Evolutionary conservation across 345 rosid genomes (phyloP), one percentile per base, ranked within the genome.

Genomic region (Eucalyptus tenuipes): DNA sequence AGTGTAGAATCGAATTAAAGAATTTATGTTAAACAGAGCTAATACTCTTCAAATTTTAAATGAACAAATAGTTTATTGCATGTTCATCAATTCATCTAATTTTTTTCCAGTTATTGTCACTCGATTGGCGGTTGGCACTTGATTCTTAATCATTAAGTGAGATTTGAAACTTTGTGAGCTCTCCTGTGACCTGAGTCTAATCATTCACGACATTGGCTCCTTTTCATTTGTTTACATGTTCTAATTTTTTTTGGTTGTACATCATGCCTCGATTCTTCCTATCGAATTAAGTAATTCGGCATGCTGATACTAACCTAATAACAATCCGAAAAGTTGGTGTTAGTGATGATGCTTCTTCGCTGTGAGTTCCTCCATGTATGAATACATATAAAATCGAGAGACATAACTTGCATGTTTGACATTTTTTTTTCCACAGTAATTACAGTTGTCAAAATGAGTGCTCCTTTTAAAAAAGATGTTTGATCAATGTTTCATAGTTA

Each of bases 201-300:
- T 33, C 81, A 71, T 89, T 33, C 92, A 80, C 68, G 89, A 66
- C 85, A 61, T 22, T 49, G 25, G 59, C 44, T 40, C 15, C 81
- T 45, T 66, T 87, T 71, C 64, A 13, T 87, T 12, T 89, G 50
- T 89, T 66, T 18, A 49, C 85, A 7, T 14, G 40, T 64, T 53
- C 61, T 59, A 49, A 68, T 40, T 8, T n/a, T 61, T 61, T 40
- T 8, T 6, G 29, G 82, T 18, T 18, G 27, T 17, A 6, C 45
- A 10, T 17, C 81, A 3, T 18, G 13, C 81, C 11, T 71, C 0
- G 25, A 71, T 37, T 71, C 27, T 10, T 40, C 81, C 45, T 24
- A 5, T 71, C 27, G 4, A 37, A 71, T 71, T 37, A 71, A 44
- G 45, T 18, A 33, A 71, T 71, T 10, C 25, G 2, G 14, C 45